phyloP scores from a whole-genome alignment of 768 basidiomycete genomes.

The Lactarius tabidus region DNA sequence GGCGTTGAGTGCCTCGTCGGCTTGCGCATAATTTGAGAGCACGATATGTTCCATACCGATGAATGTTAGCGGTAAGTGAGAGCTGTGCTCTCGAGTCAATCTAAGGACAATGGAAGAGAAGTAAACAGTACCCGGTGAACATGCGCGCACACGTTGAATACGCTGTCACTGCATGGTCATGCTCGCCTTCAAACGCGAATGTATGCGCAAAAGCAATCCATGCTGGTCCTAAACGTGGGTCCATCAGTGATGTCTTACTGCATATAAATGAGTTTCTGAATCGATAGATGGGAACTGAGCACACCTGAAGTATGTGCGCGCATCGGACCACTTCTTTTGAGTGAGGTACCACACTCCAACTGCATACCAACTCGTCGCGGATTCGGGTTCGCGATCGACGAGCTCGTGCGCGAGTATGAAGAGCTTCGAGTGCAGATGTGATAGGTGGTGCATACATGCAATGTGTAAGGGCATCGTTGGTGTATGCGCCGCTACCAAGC shows the following conservation, averaged over 20 bases:
- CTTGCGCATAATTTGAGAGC: constrained; percentile 73
- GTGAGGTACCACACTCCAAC: constrained; percentile 96
- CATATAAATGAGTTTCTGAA: constrained; percentile 7
- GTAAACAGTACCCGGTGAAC: constrained; percentile 77
- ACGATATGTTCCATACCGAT: constrained; percentile 98
- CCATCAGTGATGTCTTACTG: constrained; percentile 96
- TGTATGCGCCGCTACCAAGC: constrained; percentile 79
- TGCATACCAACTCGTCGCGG: constrained; percentile 95
- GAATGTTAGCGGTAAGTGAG: constrained; percentile 90
- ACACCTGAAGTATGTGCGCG: constrained; percentile 92
- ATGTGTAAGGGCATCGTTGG: constrained; percentile 92
- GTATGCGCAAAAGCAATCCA: constrained; percentile 99
- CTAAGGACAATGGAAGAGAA: neutral
- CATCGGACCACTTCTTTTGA: constrained; percentile 82
- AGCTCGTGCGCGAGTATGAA: constrained; percentile 97
- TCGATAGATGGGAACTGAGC: constrained; percentile 20
- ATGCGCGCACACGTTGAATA: constrained; percentile 96
- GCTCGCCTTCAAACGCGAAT: constrained; percentile 95
- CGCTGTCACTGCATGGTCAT: constrained; percentile 97
- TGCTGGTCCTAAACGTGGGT: constrained; percentile 91
- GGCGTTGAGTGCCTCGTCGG: constrained; percentile 85
- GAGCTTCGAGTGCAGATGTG: constrained; percentile 85
- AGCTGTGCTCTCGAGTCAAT: constrained; percentile 46
- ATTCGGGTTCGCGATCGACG: constrained; percentile 90
- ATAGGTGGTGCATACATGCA: constrained; percentile 96